These are phyloP conservation scores for Eragrostis nindensis DNA, from an alignment of 176 grass and related monocot genomes.

Conservation along the genomic window DNA sequence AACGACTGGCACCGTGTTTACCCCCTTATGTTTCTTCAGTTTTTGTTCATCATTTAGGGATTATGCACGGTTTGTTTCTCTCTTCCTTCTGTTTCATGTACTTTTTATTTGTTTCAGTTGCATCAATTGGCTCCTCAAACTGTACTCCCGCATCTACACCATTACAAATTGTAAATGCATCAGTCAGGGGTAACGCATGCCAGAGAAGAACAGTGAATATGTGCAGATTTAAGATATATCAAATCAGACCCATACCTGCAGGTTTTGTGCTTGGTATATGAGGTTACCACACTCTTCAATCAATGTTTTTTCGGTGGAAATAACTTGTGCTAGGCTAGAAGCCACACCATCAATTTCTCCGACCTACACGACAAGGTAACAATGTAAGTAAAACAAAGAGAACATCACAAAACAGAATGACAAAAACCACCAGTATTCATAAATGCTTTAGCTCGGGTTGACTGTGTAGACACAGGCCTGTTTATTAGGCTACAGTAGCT, in stretches of 20 bases:
- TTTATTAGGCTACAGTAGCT: too few species aligned
- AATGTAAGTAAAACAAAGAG: not conserved
- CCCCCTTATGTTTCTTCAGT: not conserved
- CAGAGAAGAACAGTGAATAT: not conserved
- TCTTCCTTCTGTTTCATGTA: not conserved
- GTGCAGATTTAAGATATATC: not conserved
- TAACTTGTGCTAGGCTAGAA: slow-evolving; percentile 57
- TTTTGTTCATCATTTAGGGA: not conserved
- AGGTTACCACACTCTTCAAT: slow-evolving; percentile 83
- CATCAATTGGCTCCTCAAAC: slow-evolving; percentile 37
- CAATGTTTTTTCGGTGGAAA: slow-evolving; percentile 52
- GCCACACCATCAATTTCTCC: slow-evolving; percentile 55
- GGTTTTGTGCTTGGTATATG: slow-evolving; percentile 59
- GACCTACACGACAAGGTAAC: slow-evolving; percentile 44
- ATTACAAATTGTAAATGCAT: not conserved
- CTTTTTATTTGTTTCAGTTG: slow-evolving; percentile 43
- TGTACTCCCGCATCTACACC: slow-evolving; percentile 73
- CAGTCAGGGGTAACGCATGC: not conserved
- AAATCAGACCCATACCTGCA: slow-evolving; percentile 62
- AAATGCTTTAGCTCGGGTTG: not conserved
- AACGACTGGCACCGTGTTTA: not conserved
- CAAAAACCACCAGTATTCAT: not conserved
- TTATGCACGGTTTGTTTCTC: not conserved
- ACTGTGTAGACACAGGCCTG: not conserved
- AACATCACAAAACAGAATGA: not conserved